Conservation (phyloP, 106 monocot genomes). For the Dioscorea alata region DNA sequence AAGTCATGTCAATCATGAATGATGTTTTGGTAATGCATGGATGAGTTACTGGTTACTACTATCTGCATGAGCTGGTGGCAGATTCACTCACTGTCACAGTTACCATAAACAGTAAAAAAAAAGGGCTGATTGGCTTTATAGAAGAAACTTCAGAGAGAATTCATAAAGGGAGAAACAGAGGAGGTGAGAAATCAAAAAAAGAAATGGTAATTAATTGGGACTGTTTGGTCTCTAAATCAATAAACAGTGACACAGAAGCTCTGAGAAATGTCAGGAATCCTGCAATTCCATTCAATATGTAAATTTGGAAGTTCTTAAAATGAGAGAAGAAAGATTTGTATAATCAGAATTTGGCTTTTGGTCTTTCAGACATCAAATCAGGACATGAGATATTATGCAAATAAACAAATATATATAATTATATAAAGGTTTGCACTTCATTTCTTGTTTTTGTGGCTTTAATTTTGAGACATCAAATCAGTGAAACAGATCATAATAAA, state of each 20-base stretch:
- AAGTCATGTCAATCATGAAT: background rate
- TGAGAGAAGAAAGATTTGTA: background rate
- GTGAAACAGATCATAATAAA: background rate
- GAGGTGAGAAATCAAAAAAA: background rate
- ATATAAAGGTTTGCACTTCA: too few species aligned
- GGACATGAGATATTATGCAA: background rate
- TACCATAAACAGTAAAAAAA: background rate
- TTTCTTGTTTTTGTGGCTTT: background rate
- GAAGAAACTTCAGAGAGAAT: background rate
- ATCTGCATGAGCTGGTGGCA: too few species aligned
- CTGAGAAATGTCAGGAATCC: constrained; percentile 1
- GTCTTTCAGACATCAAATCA: background rate
- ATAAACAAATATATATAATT: too few species aligned
- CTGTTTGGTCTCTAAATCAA: background rate
- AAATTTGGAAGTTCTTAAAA: background rate
- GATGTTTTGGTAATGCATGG: background rate
- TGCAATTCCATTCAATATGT: background rate
- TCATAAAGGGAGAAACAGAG: background rate
- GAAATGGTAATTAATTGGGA: background rate
- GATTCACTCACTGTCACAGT: background rate
- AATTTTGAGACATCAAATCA: constrained; percentile 1
- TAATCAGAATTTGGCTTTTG: background rate
- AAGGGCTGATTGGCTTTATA: background rate
- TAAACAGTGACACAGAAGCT: background rate
- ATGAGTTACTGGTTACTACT: too few species aligned